These are phyloP conservation scores for Aspergillus sp. DNA, from an alignment of 2,329 filamentous ascomycete genomes.

Conservation along the genomic window DNA sequence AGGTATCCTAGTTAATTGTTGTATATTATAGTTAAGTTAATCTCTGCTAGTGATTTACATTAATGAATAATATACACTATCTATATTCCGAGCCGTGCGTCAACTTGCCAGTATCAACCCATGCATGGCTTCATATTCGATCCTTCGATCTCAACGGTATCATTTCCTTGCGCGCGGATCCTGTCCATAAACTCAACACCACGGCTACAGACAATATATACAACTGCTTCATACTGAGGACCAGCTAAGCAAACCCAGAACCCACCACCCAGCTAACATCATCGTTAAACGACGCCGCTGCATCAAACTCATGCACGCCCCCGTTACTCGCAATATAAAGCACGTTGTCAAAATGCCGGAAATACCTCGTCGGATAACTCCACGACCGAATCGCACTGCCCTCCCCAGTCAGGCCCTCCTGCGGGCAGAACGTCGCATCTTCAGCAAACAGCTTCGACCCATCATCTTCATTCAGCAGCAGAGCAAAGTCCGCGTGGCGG, in stretches of 20 bases:
- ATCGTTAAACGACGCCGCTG: conserved; percentile 49
- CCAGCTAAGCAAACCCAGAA: neutral
- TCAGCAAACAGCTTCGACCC: conserved; percentile 58
- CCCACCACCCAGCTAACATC: conserved; percentile 53
- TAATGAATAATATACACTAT: too few relatives aligned
- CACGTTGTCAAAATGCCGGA: conserved; percentile 55
- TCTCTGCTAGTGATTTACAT: too few relatives aligned
- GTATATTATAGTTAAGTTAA: too few relatives aligned
- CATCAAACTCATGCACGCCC: conserved; percentile 57
- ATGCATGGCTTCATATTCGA: too few relatives aligned
- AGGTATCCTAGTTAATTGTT: too few relatives aligned
- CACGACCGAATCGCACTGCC: conserved; percentile 58
- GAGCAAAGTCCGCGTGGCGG: conserved; percentile 55
- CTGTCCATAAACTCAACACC: too few relatives aligned
- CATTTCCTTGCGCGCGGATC: too few relatives aligned
- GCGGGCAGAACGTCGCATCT: conserved; percentile 64
- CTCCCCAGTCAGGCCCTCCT: conserved; percentile 51
- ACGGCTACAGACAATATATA: too few relatives aligned
- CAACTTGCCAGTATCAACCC: too few relatives aligned
- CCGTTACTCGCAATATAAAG: conserved; percentile 55
- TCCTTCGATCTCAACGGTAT: too few relatives aligned
- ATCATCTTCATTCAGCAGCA: conserved; percentile 54
- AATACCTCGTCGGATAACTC: conserved; percentile 60
- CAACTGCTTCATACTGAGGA: too few relatives aligned
- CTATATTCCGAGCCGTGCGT: too few relatives aligned